phyloP scores from a whole-genome alignment of 176 grass and related monocot genomes.

The Rhipidocladum racemiflorum region DNA sequence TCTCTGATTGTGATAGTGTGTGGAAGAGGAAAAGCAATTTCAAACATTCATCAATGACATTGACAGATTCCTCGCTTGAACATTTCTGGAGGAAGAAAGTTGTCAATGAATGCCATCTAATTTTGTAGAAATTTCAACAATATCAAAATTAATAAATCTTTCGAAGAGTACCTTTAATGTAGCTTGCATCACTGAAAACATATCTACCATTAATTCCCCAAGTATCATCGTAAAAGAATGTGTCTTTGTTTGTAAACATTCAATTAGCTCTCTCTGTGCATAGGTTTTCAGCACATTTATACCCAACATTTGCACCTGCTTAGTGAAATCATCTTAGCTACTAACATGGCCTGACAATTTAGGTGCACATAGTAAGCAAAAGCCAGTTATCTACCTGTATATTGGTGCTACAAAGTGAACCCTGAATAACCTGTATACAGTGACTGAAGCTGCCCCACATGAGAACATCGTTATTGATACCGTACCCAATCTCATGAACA shows the following conservation, averaged over 20 bases:
- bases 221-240: constrained; percentile 59
- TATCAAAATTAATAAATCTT: constrained; percentile 26
- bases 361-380: constrained; percentile 10
- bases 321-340: constrained; percentile 34
- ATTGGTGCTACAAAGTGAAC: constrained; percentile 51
- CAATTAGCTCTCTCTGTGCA: constrained; percentile 78
- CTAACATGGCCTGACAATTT: neutral
- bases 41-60: constrained; percentile 73
- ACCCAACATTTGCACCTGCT: constrained; percentile 68
- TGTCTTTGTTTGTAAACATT: constrained; percentile 48
- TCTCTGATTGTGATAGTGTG: constrained; percentile 59
- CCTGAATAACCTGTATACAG: constrained; percentile 58
- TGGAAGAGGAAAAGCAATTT: constrained; percentile 84
- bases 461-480: constrained; percentile 33
- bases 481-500: constrained; percentile 49
- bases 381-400: constrained; percentile 54
- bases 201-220: constrained; percentile 61
- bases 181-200: constrained; percentile 67
- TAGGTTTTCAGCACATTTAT: constrained; percentile 81
- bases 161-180: constrained; percentile 65
- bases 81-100: constrained; percentile 60
- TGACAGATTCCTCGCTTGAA: constrained; percentile 62
- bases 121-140: constrained; percentile 15
- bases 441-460: constrained; percentile 52
- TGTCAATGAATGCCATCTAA: constrained; percentile 18